Percentiles rank a stretch among this genome's conserved stretches.
phyloP scores from a whole-genome alignment of 2,329 filamentous ascomycete species.

The Stemphylium lycopersici region DNA sequence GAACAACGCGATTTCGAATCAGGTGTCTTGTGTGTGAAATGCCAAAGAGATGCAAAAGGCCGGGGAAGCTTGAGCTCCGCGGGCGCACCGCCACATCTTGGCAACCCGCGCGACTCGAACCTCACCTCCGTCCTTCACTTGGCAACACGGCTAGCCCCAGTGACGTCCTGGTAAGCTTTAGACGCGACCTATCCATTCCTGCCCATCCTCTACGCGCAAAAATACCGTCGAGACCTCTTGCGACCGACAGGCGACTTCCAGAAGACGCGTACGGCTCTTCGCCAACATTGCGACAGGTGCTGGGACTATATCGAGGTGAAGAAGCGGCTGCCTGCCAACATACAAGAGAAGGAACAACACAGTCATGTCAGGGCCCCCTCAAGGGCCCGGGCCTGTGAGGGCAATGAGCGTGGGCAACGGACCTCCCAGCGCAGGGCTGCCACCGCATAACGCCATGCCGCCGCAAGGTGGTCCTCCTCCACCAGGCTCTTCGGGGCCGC shows the following conservation, averaged over 20 bases:
- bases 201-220: constrained; percentile 4
- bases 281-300: constrained; percentile 26
- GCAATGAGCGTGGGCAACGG: constrained; percentile 52
- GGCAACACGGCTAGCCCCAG: constrained; percentile 22
- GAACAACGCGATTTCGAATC: background rate
- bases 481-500: constrained; percentile 55
- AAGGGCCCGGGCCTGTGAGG: constrained; percentile 43
- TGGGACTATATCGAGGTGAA: constrained; percentile 28
- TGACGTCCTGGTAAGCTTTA: constrained; percentile 6
- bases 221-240: background rate
- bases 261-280: constrained; percentile 4
- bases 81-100: constrained; percentile 20
- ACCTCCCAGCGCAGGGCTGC: constrained; percentile 49
- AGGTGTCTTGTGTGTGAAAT: background rate
- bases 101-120: constrained; percentile 26
- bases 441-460: constrained; percentile 53
- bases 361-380: constrained; percentile 47
- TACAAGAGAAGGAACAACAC: constrained; percentile 29
- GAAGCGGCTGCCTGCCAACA: constrained; percentile 16
- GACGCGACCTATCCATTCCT: constrained; percentile 5
- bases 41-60: background rate
- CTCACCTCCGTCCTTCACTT: constrained; percentile 33
- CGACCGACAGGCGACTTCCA: background rate
- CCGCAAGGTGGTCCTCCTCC: constrained; percentile 56
- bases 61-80: constrained; percentile 7